Conservation (phyloP, 805 yeast genomes). For the Yarrowia sp. region DNA sequence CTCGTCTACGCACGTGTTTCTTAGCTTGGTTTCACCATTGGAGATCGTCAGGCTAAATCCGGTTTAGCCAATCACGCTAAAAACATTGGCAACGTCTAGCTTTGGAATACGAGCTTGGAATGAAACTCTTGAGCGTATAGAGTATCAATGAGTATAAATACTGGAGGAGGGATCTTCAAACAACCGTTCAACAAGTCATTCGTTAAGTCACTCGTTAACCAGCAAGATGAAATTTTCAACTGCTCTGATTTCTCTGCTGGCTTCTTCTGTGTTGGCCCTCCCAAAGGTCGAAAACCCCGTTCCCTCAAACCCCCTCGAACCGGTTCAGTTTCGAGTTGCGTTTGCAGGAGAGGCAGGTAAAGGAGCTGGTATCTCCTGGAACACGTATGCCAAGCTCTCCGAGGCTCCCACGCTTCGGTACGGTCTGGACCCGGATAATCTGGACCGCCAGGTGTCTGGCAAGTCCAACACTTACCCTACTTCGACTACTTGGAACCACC, state of each 20-base stretch:
- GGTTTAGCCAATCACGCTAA: no score
- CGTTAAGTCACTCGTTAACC: conserved; percentile 1
- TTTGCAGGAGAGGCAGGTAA: conserved; percentile 12
- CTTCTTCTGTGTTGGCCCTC: neutral
- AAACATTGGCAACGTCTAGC: no score
- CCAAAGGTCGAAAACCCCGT: conserved; percentile 34
- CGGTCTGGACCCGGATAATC: conserved; percentile 42
- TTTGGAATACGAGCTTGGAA: no score
- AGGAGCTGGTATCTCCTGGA: conserved; percentile 43
- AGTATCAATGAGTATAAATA: neutral
- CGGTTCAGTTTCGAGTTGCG: conserved; percentile 29
- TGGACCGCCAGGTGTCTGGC: conserved; percentile 36
- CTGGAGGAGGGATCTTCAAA: no score
- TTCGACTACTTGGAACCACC: conserved; percentile 45
- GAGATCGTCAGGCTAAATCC: no score
- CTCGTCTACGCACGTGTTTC: no score
- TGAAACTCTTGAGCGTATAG: no score
- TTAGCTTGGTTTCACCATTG: no score
- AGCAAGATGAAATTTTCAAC: conserved; percentile 11
- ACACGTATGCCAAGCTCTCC: conserved; percentile 42
- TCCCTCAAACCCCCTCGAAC: conserved; percentile 11
- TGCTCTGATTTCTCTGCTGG: neutral
- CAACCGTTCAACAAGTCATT: neutral
- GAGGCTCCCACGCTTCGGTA: conserved; percentile 44
- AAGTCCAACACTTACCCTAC: conserved; percentile 44